These are phyloP conservation scores for Boletellus ananiceps DNA, from an alignment of 768 basidiomycete species.

Conservation along the genomic window DNA sequence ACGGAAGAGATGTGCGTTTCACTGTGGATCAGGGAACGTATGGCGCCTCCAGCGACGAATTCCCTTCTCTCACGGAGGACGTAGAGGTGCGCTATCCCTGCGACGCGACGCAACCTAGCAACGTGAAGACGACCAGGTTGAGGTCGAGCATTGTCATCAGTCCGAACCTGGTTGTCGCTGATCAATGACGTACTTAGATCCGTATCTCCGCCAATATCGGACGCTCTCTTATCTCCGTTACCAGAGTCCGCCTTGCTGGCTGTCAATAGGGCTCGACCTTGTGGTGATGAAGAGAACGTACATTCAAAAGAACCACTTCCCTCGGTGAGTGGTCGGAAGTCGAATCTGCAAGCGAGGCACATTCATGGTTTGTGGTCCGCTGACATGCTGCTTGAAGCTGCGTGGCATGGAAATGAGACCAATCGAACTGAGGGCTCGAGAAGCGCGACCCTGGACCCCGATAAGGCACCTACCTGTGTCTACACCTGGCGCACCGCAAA, in stretches of 20 bases:
- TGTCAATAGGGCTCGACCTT: slow-evolving; percentile 4
- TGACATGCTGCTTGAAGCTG: slow-evolving; percentile 11
- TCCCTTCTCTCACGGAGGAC: slow-evolving; percentile 5
- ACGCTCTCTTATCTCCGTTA: slow-evolving; percentile 30
- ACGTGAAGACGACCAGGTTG: slow-evolving; percentile 1
- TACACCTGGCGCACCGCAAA: slow-evolving; percentile 25
- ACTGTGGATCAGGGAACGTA: slow-evolving; percentile 6
- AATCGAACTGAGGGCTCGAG: neutral
- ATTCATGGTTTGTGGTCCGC: neutral
- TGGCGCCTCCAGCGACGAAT: slow-evolving; percentile 13
- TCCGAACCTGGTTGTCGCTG: slow-evolving; percentile 2
- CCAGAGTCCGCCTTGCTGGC: slow-evolving; percentile 6
- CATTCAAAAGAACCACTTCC: neutral
- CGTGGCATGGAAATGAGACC: neutral
- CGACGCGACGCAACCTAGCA: slow-evolving; percentile 5
- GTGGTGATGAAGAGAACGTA: slow-evolving; percentile 17
- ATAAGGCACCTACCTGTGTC: slow-evolving; percentile 15
- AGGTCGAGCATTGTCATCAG: neutral
- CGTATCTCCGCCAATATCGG: slow-evolving; percentile 22
- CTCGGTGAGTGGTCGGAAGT: slow-evolving; percentile 17
- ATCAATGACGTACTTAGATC: slow-evolving; percentile 13
- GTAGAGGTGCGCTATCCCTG: slow-evolving; percentile 6
- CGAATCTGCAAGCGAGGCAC: slow-evolving; percentile 1
- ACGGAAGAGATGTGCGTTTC: slow-evolving; percentile 10
- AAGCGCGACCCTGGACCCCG: slow-evolving; percentile 17